Evolutionary conservation across 805 yeast species (phyloP), one percentile per base, ranked within the genome.

Genomic region (Debaryomyces tyrocola): DNA sequence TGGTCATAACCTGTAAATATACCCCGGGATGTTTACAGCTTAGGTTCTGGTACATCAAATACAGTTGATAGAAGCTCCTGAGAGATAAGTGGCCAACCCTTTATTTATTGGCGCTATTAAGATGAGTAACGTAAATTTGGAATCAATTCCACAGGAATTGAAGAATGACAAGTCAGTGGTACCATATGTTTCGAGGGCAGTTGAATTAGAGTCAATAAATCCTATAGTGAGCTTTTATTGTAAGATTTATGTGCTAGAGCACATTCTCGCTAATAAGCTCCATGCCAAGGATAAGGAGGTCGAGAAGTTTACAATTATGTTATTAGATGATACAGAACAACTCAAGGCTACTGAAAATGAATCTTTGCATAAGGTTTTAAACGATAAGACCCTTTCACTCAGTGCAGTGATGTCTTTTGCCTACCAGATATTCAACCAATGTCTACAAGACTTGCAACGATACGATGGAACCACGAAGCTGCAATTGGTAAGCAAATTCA

Each of bases 221-320:
- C 90, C 95, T 0, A 67, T 84, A 9, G 77, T 89, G 24, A 73
- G 92, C 4, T 89, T 88, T 64, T 87, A 79, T 63, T 86, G 94
- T 64, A 75, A 74, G 62, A 54, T 53, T 41, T 84, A 85, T 58
- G 87, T 90, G 0, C 84, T 87, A 2, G 92, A 91, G 62, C 73
- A 80, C 55, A 83, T 92, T 3, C 67, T 92, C 17, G 73, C 74
- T 33, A 64, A 77, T 37, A 78, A 81, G 45, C 67, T 84, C 17
- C 96, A 90, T 57, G 67, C 78, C 18, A 55, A 69, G 1, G 78
- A 79, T 48, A 67, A 72, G 6, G 85, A 77, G 11, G 78, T 79
- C 24, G 89, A 88, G 11, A 57, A 55, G 1, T 80, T 79, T 54
- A 88, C 92, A 0, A 67, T 84, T 40, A 58, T 62, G 2, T 66